phyloP scores from a whole-genome alignment of 495 filamentous ascomycete species.

The Neurospora sp. region DNA sequence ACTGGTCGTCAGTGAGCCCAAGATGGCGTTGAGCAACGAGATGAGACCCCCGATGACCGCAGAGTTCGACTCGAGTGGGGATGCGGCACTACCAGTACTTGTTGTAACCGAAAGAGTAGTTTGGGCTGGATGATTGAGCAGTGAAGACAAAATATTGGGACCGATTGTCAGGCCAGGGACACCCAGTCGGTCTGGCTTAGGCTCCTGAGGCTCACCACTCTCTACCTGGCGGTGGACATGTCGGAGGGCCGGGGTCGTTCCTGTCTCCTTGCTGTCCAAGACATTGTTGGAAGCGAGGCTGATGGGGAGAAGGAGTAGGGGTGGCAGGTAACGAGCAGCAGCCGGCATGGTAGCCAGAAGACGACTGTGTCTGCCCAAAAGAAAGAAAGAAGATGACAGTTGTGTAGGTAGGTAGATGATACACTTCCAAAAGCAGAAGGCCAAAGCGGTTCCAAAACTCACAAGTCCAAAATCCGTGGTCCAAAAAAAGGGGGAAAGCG shows the following conservation, averaged over 20 bases:
- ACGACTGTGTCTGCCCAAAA: not conserved
- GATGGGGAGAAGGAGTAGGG: conserved; percentile 1
- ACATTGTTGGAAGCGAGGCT: not conserved
- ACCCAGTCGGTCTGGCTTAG: not conserved
- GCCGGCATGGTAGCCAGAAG: conserved; percentile 5
- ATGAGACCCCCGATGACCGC: conserved; percentile 3
- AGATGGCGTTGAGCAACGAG: conserved; percentile 1
- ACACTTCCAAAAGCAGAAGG: conserved; percentile 11
- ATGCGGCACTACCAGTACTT: not conserved
- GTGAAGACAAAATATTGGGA: conserved; percentile 4
- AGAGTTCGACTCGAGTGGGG: not conserved
- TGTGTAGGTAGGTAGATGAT: conserved; percentile 1
- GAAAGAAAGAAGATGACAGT: not conserved
- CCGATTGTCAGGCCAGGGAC: conserved; percentile 3
- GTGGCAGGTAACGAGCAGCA: conserved; percentile 1
- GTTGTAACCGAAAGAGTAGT: not conserved
- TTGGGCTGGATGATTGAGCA: conserved; percentile 1
- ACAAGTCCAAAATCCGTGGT: conserved; percentile 6
- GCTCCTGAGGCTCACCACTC: not conserved
- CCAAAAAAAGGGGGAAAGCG: conserved; percentile 7
- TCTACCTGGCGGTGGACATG: not conserved
- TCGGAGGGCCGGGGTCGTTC: not conserved
- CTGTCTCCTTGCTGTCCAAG: not conserved
- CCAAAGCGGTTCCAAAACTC: conserved; percentile 13
- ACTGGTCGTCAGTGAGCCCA: not conserved